Percentiles rank a stretch among this genome's conserved stretches.
phyloP scores from a whole-genome alignment of 2,329 filamentous ascomycete genomes.

The Thielaviopsis musarum region DNA sequence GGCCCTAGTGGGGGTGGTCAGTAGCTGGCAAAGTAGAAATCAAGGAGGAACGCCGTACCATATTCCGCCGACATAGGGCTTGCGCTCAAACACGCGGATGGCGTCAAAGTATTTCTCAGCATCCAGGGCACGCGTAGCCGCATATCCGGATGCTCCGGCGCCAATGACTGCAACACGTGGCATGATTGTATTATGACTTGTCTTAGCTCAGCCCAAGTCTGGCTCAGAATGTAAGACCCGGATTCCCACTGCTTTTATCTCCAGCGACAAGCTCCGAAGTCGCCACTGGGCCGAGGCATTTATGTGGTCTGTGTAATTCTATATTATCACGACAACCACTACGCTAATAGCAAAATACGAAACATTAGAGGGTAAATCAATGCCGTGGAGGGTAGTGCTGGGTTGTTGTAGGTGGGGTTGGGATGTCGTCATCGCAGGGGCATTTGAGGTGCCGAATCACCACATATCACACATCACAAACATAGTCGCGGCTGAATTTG shows the following conservation, averaged over 20 bases:
- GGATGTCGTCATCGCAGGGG: no score
- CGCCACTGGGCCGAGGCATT: no score
- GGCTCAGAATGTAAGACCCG: no score
- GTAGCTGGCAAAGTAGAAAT: not conserved
- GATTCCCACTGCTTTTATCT: no score
- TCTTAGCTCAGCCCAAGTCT: no score
- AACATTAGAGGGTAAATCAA: no score
- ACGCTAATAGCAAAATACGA: no score
- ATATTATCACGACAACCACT: no score
- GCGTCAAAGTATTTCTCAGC: conserved; percentile 41
- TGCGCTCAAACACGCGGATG: conserved; percentile 45
- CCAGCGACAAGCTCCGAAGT: no score
- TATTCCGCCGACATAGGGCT: conserved; percentile 42
- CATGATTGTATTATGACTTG: not conserved
- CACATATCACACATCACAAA: not conserved
- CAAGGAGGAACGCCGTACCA: conserved; percentile 28
- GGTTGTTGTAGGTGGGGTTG: no score
- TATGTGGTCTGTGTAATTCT: no score
- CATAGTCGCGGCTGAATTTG: not conserved
- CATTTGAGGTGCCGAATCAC: not conserved
- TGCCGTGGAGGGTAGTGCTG: no score
- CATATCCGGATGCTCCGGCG: conserved; percentile 42
- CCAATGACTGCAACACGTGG: conserved; percentile 40
- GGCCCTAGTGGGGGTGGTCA: not conserved
- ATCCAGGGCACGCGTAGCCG: conserved; percentile 40